phyloP scores from a whole-genome alignment of 306 rosid species.

The Cucumis sativus region DNA sequence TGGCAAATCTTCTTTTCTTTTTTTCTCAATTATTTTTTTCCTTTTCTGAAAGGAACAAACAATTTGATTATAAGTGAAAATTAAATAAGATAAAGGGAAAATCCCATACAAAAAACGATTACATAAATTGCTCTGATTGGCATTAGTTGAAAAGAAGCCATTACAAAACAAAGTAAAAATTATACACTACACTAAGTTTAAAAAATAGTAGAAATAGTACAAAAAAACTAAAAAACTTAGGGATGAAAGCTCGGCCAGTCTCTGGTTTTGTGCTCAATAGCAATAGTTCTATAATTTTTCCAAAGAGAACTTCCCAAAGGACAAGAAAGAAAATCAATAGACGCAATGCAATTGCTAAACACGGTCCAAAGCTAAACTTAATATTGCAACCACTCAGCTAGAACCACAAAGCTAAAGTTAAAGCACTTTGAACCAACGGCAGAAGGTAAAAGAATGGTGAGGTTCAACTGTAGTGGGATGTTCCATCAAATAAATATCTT shows the following conservation, averaged over 20 bases:
- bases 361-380: not conserved
- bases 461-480: not conserved
- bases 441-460: not conserved
- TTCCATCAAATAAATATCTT: not conserved
- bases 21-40: no score
- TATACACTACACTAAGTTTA: not conserved
- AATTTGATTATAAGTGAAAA: not conserved
- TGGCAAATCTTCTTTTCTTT: no score
- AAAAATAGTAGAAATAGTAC: no score
- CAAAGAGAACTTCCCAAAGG: not conserved
- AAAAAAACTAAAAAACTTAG: not conserved
- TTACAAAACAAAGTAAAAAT: not conserved
- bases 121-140: not conserved
- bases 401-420: not conserved
- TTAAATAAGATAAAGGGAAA: not conserved
- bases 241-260: not conserved
- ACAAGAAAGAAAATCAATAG: no score
- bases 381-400: not conserved
- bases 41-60: not conserved
- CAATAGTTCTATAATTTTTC: not conserved
- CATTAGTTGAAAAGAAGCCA: not conserved
- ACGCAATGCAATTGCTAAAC: not conserved
- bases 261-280: not conserved
- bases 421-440: not conserved
- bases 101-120: not conserved